phyloP scores from a whole-genome alignment of 176 grass and related monocot genomes.

The Aegilops speltoides region DNA sequence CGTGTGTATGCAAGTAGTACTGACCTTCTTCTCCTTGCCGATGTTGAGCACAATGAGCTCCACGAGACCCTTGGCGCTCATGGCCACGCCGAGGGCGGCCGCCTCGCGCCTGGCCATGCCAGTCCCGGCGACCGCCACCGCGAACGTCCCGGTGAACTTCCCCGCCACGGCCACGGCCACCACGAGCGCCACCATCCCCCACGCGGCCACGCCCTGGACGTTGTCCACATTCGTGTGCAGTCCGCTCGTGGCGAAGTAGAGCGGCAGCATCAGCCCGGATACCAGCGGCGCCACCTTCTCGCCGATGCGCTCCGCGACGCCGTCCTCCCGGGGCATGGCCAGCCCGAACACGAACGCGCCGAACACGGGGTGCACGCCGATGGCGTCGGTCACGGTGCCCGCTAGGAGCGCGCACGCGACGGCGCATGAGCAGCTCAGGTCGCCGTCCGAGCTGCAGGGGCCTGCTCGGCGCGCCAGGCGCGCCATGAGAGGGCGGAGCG shows the following conservation, averaged over 20 bases:
- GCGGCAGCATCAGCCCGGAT: conserved; percentile 51
- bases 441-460: conserved; percentile 5
- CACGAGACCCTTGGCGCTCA: conserved; percentile 75
- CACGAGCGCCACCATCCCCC: conserved; percentile 50
- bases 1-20: neutral
- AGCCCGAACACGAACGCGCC: conserved; percentile 65
- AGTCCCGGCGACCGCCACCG: conserved; percentile 43
- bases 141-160: conserved; percentile 51
- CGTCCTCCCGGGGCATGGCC: conserved; percentile 41
- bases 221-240: conserved; percentile 50
- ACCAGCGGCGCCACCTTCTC: conserved; percentile 56
- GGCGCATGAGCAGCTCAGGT: conserved; percentile 20
- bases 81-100: conserved; percentile 48
- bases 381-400: conserved; percentile 48
- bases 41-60: conserved; percentile 86
- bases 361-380: conserved; percentile 64
- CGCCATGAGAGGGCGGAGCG: conserved; percentile 50
- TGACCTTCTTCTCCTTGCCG: conserved; percentile 66
- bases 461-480: conserved; percentile 34
- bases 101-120: conserved; percentile 47
- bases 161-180: conserved; percentile 44
- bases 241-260: conserved; percentile 68
- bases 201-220: conserved; percentile 41
- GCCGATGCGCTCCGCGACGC: conserved; percentile 36
- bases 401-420: conserved; percentile 6